phyloP scores from a whole-genome alignment of 805 yeast species.

The Schwanniomyces sp. region DNA sequence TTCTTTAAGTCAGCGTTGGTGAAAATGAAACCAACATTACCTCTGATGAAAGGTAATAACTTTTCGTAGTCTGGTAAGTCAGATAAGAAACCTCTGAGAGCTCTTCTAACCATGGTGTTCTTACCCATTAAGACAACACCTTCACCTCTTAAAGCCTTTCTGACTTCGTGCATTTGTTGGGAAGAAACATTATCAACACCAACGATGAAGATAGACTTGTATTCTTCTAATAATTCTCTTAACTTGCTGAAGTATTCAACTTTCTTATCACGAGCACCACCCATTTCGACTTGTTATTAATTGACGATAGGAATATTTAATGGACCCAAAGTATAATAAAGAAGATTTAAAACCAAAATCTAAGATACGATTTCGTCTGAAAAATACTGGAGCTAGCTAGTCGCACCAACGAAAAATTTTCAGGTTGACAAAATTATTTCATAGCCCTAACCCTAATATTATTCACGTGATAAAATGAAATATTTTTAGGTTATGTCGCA shows the following conservation, averaged over 20 bases:
- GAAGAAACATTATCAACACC: slow-evolving; percentile 99
- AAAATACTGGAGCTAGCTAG: not conserved
- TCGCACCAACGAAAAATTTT: slow-evolving; percentile 2
- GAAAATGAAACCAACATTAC: slow-evolving; percentile 99
- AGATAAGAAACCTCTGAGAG: slow-evolving; percentile 90
- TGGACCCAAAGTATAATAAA: slow-evolving; percentile 41
- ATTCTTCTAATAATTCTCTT: slow-evolving; percentile 92
- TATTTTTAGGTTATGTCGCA: not conserved
- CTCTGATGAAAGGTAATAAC: slow-evolving; percentile 90
- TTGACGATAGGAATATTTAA: slow-evolving; percentile 90
- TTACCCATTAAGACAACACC: slow-evolving; percentile 99
- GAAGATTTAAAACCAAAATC: not conserved
- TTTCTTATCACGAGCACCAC: slow-evolving; percentile 99
- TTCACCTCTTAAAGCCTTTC: slow-evolving; percentile 92
- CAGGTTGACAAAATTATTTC: not conserved
- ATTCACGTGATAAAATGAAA: not conserved
- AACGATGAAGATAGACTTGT: slow-evolving; percentile 97
- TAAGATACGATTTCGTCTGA: not conserved
- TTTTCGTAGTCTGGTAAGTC: slow-evolving; percentile 97
- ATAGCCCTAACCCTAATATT: slow-evolving; percentile 10
- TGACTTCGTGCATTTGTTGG: slow-evolving; percentile 99
- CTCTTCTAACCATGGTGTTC: slow-evolving; percentile 99
- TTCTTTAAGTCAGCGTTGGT: slow-evolving; percentile 93
- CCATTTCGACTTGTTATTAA: slow-evolving; percentile 86
- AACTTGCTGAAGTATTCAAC: slow-evolving; percentile 92